Evolutionary conservation across 768 basidiomycete species (phyloP), one percentile per base, ranked within the genome.

Genomic region (Leccinum disarticulatum): DNA sequence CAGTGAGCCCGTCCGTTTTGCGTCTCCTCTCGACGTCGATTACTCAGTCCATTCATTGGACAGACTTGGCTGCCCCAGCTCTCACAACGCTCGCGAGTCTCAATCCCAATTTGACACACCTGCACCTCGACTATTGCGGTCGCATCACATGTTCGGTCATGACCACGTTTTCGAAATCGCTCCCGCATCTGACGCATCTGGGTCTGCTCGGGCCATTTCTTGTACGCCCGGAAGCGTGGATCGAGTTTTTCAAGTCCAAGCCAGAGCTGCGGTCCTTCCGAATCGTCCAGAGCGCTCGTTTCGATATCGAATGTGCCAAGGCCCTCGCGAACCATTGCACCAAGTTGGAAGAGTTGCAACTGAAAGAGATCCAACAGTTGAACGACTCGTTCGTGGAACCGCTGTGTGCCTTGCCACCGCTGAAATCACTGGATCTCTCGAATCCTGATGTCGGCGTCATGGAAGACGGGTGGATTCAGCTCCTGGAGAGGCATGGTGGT

Each of bases 151-250:
- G 87, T 63, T 61, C 76, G 0, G 83, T 86, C 43, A 73, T 92
- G 51, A 67, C 74, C 15, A 72, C 82, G 27, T 91, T 92, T 81
- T 79, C 79, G 46, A 78, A 74, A 5, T 80, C 81, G 0, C 80
- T 99, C 31, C 87, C 84, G 2, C 71, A 83, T 14, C 83, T 99
- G 43, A 81, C 76, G 5, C 83, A 84, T 35, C 66, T 99, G 14
- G 87, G 89, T 70, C 88, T 99, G 15, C 84, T 92, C 13, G 96
- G 91, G 0, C 94, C 94, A 2, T 95, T 93, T 74, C 85, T 94
- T 25, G 88, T 97, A 36, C 86, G 87, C 22, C 75, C 81, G 8
- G 76, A 81, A 0, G 84, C 82, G 0, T 98, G 96, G 96, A 76
- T 81, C 50, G 67, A 75, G 0, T 94, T 97, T 76, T 85, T 98